Base-by-base conservation (phyloP, 495 filamentous ascomycete genomes). In the Penicillium soppii region DNA sequence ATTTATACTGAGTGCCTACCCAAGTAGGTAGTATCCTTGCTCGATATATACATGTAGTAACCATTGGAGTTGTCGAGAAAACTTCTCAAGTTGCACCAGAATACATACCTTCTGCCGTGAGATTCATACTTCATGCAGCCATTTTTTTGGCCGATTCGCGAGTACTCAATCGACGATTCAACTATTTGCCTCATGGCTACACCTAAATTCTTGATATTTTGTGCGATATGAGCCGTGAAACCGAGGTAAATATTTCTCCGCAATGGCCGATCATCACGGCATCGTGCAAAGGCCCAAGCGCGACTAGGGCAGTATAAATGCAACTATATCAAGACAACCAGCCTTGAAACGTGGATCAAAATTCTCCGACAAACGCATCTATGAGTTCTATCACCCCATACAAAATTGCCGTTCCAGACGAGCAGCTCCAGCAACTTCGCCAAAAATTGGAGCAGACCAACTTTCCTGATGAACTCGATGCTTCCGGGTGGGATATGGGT, bases 401-500 rank as follows among this genome's bases (percentile, higher is more conserved):
- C 52, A 59, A 64, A 12, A 79, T 79, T 27, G 63, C 62, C 40
- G 57, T 81, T 12, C 57, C 75, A 2, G 69, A 77, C 27, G 40
- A 54, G n/a, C 51, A 69, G 30, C 55, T 81, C 13, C 48, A 67
- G 6, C 52, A 46, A 21, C 66, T 81, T 9, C 64, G 65, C 33
- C 63, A 66, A 33, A 78, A 77, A 47, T 71, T 81, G 38, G 57
- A 69, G 3, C 44, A 64, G 10, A 58, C 70, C 10, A 61, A 58
- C 12, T 78, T 79, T 43, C 77, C 77, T 0, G 68, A 75, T 60
- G 75, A 80, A 53, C 55, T 80, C 12, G 66, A 75, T 27, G 53
- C 57, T 36, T 67, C 68, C 4, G 65, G 54, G 26, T 80, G 79
- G 80, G 65, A 73, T 23, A 70, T 74, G 53, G 79, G 79, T 5